These are phyloP conservation scores for Alnus rubra DNA, from an alignment of 306 rosid species.

Conservation along the genomic window DNA sequence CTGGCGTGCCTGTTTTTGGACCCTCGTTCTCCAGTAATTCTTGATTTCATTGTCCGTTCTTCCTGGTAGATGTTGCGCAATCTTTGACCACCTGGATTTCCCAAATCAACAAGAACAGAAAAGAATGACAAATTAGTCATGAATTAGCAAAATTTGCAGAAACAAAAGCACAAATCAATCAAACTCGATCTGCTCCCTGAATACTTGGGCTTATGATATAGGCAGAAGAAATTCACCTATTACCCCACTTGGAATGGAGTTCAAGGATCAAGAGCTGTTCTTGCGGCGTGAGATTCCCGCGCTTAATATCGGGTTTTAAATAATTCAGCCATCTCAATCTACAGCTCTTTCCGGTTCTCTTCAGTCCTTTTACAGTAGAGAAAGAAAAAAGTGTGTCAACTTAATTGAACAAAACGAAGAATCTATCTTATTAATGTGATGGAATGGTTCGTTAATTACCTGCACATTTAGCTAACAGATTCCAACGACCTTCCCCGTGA, in stretches of 20 bases:
- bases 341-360: slow-evolving; percentile 98
- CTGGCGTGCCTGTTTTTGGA: slow-evolving; percentile 86
- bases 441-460: slow-evolving; percentile 40
- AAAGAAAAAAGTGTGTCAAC: neutral
- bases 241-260: slow-evolving; percentile 94
- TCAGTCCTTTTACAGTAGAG: slow-evolving; percentile 58
- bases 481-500: slow-evolving; percentile 98
- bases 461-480: slow-evolving; percentile 77
- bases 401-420: slow-evolving; percentile 8
- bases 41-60: slow-evolving; percentile 94
- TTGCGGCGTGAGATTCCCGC: slow-evolving; percentile 90
- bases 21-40: slow-evolving; percentile 93
- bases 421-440: slow-evolving; percentile 22
- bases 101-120: neutral
- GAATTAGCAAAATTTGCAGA: neutral
- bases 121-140: too few species aligned
- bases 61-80: slow-evolving; percentile 89
- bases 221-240: slow-evolving; percentile 45
- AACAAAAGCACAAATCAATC: neutral
- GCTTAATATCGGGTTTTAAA: slow-evolving; percentile 89
- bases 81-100: slow-evolving; percentile 78
- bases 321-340: slow-evolving; percentile 94
- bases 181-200: too few species aligned
- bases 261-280: slow-evolving; percentile 91
- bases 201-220: too few species aligned